Conservation (phyloP, 371 early-diverging fungal genomes). For the Conidiobolus incongruus region DNA sequence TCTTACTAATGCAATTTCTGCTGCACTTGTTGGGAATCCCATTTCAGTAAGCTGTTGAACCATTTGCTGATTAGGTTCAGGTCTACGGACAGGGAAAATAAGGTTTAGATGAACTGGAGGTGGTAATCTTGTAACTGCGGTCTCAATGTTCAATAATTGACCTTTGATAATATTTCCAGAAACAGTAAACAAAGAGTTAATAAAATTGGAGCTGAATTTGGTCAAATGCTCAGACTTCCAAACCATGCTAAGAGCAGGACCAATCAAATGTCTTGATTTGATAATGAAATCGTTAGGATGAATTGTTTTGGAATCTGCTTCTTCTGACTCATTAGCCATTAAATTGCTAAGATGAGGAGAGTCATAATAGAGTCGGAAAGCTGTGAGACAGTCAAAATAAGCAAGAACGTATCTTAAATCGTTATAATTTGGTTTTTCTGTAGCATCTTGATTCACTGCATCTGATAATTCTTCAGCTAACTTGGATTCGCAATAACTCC, state of each 20-base stretch:
- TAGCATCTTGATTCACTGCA: constrained; percentile 9
- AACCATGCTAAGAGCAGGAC: constrained; percentile 21
- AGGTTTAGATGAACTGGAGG: constrained; percentile 9
- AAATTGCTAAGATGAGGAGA: constrained; percentile 33
- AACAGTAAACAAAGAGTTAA: constrained; percentile 24
- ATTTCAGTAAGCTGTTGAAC: constrained; percentile 60
- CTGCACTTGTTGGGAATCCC: constrained; percentile 72
- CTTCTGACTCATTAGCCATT: constrained; percentile 27
- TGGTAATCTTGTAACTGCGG: constrained; percentile 1
- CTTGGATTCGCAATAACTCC: constrained; percentile 1
- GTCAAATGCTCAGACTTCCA: constrained; percentile 20
- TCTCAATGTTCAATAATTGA: constrained; percentile 21
- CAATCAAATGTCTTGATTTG: constrained; percentile 20
- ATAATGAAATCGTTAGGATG: constrained; percentile 45
- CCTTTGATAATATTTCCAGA: constrained; percentile 44
- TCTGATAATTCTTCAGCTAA: constrained; percentile 5
- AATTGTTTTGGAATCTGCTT: constrained; percentile 25
- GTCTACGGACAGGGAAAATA: constrained; percentile 8
- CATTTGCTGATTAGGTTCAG: constrained; percentile 28
- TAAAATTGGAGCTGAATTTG: constrained; percentile 18
- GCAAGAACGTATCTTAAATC: constrained; percentile 16
- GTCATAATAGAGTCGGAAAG: constrained; percentile 35
- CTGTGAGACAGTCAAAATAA: constrained; percentile 28
- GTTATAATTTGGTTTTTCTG: constrained; percentile 10
- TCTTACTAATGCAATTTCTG: constrained; percentile 56